Evolutionary conservation across 345 rosid species (phyloP), one percentile per base, ranked within the genome.

Genomic region (Excoecaria cochinchinensis): DNA sequence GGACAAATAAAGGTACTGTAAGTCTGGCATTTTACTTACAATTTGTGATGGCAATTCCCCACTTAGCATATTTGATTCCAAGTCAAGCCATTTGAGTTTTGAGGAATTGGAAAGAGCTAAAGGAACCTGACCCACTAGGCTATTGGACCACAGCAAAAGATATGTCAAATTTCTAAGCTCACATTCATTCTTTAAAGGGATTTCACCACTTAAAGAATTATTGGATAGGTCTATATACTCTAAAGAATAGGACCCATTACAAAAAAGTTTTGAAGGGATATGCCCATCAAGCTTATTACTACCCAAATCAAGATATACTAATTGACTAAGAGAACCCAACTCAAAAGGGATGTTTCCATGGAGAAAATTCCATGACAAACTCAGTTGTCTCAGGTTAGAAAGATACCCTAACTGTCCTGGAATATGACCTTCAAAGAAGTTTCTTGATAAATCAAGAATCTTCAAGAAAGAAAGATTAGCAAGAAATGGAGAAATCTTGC

Each of bases 71-170:
- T 95, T 95, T 14, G 91, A 90, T 58, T 88, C 99, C 78, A 92
- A 69, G 68, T 95, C 97, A 0, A 95, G 85, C 99, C 99, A 95
- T 81, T 79, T 50, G 62, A 95, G 89, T 57, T 84, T 89, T 6
- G 95, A 70, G 1, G 93, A 91, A 78, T 92, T 92, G 3, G 89
- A 79, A 44, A 95, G 88, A 2, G 90, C 83, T 19, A 36, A 74
- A 9, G 99, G 97, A 21, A 95, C 81, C 3, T 13, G 59, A 12
- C 99, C 95, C 6, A 56, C 80, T 2, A 92, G 83, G 44, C 68
- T 82, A 76, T 92, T 95, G 4, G 97, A 92, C 97, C 99, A 95
- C 16, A 95, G 90, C 19, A 95, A 73, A 70, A 95, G 90, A 78
- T 70, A 92, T 75, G 82, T 87, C 70, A 95, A 75, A n/a, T 86